Conservation (phyloP, 1,139 yeast genomes). For the Blastobotrys persicus region DNA sequence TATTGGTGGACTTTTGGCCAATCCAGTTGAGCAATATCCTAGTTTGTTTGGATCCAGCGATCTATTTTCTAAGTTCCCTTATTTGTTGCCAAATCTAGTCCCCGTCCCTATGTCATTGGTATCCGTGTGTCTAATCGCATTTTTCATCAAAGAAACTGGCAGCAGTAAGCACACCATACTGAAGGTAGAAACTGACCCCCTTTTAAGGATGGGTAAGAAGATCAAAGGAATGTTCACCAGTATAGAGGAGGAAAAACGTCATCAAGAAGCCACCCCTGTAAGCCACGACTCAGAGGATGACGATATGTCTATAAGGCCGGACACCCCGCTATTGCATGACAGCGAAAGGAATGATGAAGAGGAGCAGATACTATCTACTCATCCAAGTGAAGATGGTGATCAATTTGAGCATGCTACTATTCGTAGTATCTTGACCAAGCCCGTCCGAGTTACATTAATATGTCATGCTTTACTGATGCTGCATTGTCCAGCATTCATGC, state of each 20-base stretch:
- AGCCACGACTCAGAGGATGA: slow-evolving; percentile 12
- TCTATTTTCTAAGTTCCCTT: slow-evolving; percentile 48
- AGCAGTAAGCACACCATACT: slow-evolving; percentile 41
- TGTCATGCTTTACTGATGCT: slow-evolving; percentile 40
- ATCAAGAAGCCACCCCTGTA: too few relatives aligned
- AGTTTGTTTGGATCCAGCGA: slow-evolving; percentile 22
- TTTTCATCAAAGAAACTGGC: slow-evolving; percentile 61
- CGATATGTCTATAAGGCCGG: slow-evolving; percentile 5
- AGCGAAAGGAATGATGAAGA: slow-evolving; percentile 11
- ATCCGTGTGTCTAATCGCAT: slow-evolving; percentile 43
- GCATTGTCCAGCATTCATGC: slow-evolving; percentile 53
- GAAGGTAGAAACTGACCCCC: slow-evolving; percentile 53
- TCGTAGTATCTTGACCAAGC: slow-evolving; percentile 26
- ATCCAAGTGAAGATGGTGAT: slow-evolving; percentile 10
- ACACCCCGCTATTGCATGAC: too few relatives aligned
- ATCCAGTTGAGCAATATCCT: slow-evolving; percentile 35
- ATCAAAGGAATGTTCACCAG: slow-evolving; percentile 13
- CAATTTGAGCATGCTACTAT: slow-evolving; percentile 9
- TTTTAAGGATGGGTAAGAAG: slow-evolving; percentile 32
- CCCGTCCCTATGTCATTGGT: slow-evolving; percentile 41
- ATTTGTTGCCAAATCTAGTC: slow-evolving; percentile 59
- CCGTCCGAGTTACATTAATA: slow-evolving; percentile 29
- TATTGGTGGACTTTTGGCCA: slow-evolving; percentile 38
- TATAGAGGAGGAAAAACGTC: slow-evolving; percentile 6
- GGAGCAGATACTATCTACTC: slow-evolving; percentile 1